Percentiles rank a stretch among this genome's conserved stretches.
These are phyloP conservation scores for Colletotrichum abscissum DNA, from an alignment of 2,329 filamentous ascomycete species.

Conservation along the genomic window DNA sequence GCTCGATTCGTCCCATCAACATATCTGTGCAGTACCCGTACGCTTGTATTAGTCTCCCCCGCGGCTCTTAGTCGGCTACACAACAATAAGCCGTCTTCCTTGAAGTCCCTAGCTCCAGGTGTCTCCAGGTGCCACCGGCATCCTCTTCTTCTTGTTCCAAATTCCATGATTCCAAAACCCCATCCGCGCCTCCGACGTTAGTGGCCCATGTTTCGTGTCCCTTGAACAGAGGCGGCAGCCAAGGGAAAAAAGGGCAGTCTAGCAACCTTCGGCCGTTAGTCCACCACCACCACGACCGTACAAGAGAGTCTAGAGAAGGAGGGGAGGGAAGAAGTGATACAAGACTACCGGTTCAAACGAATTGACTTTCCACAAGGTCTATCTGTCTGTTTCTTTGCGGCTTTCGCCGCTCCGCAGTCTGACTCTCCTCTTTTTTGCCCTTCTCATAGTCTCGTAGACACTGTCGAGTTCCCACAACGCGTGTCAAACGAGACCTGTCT, in stretches of 20 bases:
- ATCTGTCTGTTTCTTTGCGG: background rate
- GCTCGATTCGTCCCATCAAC: background rate
- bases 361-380: background rate
- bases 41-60: too few species aligned
- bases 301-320: background rate
- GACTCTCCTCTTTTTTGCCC: background rate
- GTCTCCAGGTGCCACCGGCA: background rate
- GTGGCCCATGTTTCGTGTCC: constrained; percentile 17
- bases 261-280: constrained; percentile 22
- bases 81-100: background rate
- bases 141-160: background rate
- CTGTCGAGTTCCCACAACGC: background rate
- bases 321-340: constrained; percentile 1
- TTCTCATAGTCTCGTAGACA: background rate
- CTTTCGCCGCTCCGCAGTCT: background rate
- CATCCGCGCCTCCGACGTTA: background rate
- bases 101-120: background rate
- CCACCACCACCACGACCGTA: background rate
- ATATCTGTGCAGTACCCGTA: background rate
- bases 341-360: constrained; percentile 7
- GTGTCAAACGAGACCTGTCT: constrained; percentile 9
- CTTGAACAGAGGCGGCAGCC: constrained; percentile 4
- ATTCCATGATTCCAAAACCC: background rate
- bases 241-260: background rate
- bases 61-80: background rate